Evolutionary conservation across 1,284 basidiomycete genomes (phyloP).

Genomic region (Fomitopsis pinicola): DNA sequence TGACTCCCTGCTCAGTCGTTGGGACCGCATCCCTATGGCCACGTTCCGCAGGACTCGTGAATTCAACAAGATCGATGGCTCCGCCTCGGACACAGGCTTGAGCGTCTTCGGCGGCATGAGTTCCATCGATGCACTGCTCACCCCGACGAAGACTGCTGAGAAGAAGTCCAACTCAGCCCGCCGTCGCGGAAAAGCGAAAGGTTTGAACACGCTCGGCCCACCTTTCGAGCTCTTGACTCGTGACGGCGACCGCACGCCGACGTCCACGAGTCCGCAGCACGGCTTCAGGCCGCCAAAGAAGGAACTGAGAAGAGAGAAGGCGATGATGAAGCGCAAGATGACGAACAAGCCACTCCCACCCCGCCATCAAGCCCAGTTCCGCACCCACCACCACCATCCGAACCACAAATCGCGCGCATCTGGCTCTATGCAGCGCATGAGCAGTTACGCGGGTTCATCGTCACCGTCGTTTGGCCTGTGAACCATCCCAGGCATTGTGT

Average conservation of each 20-base stretch:
- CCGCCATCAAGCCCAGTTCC: constrained; percentile 37
- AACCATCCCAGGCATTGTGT: constrained; percentile 3
- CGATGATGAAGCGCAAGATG: constrained; percentile 53
- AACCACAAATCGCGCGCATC: constrained; percentile 62
- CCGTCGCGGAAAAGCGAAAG: constrained; percentile 16
- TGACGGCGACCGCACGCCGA: constrained; percentile 55
- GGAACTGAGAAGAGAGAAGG: constrained; percentile 56
- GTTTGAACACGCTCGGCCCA: constrained; percentile 37
- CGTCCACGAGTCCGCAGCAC: constrained; percentile 15
- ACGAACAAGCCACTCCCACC: constrained; percentile 38
- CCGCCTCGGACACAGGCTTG: constrained; percentile 32
- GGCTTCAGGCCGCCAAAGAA: constrained; percentile 25
- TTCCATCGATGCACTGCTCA: constrained; percentile 35
- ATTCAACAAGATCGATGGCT: constrained; percentile 31
- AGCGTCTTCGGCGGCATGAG: constrained; percentile 24
- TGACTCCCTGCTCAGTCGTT: constrained; percentile 44
- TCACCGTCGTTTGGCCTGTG: constrained; percentile 24
- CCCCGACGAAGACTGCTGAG: constrained; percentile 21
- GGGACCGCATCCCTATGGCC: constrained; percentile 71
- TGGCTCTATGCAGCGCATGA: constrained; percentile 55
- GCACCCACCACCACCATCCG: constrained; percentile 59
- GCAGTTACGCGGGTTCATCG: constrained; percentile 31
- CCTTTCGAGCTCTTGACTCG: constrained; percentile 46
- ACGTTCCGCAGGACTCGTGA: constrained; percentile 68
- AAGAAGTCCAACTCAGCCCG: constrained; percentile 21